Evolutionary conservation across 148 eudicot species (phyloP).

Genomic region (Linanthus parryae): DNA sequence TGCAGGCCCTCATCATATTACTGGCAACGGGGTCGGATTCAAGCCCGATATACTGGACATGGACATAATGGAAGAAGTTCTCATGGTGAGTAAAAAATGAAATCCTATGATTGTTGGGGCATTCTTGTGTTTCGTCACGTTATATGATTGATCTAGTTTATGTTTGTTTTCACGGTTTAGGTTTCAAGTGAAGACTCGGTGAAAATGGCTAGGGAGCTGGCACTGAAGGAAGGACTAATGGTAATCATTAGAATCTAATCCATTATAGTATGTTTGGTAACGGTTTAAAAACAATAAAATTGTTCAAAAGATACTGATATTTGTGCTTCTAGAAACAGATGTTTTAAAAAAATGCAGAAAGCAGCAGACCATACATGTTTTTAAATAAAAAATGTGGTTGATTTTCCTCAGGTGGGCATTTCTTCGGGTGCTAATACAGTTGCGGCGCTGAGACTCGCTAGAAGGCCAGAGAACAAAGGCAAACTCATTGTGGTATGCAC

Average conservation of each 20-base stretch:
- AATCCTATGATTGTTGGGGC: too few relatives aligned
- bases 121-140: background rate
- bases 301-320: background rate
- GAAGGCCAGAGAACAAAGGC: conserved; percentile 93
- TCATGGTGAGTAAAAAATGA: conserved; percentile 75
- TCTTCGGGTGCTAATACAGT: conserved; percentile 97
- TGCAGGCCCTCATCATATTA: conserved; percentile 89
- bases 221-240: conserved; percentile 88
- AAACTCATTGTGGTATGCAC: conserved; percentile 94
- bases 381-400: background rate
- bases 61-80: conserved; percentile 94
- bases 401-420: conserved; percentile 71
- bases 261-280: background rate
- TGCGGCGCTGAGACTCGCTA: conserved; percentile 88
- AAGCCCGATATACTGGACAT: conserved; percentile 93
- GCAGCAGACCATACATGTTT: too few relatives aligned
- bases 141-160: background rate
- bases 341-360: too few relatives aligned
- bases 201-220: conserved; percentile 86
- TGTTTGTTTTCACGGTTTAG: conserved; percentile 22
- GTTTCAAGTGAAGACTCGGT: conserved; percentile 88
- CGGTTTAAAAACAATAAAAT: too few relatives aligned
- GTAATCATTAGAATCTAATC: conserved; percentile 20
- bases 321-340: too few relatives aligned
- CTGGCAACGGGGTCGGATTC: conserved; percentile 95